Conservation (phyloP, 2,329 filamentous ascomycete genomes). For the Ceratocystis smalleyi region DNA sequence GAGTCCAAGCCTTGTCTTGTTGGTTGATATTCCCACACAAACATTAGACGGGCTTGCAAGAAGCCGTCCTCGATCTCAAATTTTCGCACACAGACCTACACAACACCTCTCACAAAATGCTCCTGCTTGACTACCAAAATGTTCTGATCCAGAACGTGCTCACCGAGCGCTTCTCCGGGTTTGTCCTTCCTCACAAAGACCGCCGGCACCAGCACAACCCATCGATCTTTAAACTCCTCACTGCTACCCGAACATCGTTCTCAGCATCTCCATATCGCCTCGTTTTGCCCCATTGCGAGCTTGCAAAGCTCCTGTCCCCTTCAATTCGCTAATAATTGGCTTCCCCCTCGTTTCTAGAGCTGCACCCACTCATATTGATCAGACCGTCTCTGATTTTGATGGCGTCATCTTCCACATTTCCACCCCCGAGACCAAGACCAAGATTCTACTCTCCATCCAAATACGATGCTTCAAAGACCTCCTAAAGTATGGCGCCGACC, state of each 20-base stretch:
- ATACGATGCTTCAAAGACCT: slow-evolving; percentile 92
- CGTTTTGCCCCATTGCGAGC: neutral
- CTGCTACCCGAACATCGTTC: neutral
- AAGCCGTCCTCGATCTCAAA: neutral
- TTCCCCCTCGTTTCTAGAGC: slow-evolving; percentile 32
- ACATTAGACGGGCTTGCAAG: neutral
- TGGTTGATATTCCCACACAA: neutral
- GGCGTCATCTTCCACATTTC: slow-evolving; percentile 98
- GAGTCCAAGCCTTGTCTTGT: slow-evolving; percentile 7
- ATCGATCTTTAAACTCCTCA: neutral
- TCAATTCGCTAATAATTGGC: neutral
- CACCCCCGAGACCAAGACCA: slow-evolving; percentile 81
- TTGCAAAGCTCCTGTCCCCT: neutral
- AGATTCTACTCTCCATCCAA: slow-evolving; percentile 86
- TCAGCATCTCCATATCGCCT: neutral
- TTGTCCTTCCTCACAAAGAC: slow-evolving; percentile 22
- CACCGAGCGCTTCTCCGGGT: slow-evolving; percentile 87
- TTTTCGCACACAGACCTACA: neutral
- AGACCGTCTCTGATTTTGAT: slow-evolving; percentile 97
- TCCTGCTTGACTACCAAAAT: slow-evolving; percentile 98
- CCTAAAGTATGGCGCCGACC: slow-evolving; percentile 79
- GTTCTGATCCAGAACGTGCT: slow-evolving; percentile 92
- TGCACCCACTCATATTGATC: slow-evolving; percentile 77
- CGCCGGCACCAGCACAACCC: neutral
- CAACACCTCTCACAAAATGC: slow-evolving; percentile 37